A percentile compares a stretch with the other conserved stretches of the same genome.
These are phyloP conservation scores for Daucus carota DNA, from an alignment of 129 eudicot species.

Conservation along the genomic window DH1_v3.0 NC_030381.2:52786001-52786500, in stretches of 20 bases:
- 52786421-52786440: slow-evolving; percentile 37
- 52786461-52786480: slow-evolving; percentile 16
- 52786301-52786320: background rate
- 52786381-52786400: slow-evolving; percentile 25
- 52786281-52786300: background rate
- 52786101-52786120: background rate
- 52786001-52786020: no score
- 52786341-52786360: background rate
- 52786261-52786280: slow-evolving; percentile 9
- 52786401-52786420: slow-evolving; percentile 32
- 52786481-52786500: background rate
- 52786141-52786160: background rate
- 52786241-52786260: background rate
- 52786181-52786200: background rate
- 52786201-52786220: background rate
- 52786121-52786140: background rate
- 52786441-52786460: slow-evolving; percentile 25
- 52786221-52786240: slow-evolving; percentile 1
- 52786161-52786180: background rate
- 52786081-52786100: no score
- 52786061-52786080: background rate
- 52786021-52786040: background rate
- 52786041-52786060: background rate
- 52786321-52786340: background rate
- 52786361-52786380: background rate